Percentiles rank a stretch among this genome's conserved stretches.
Conservation (phyloP, 768 basidiomycete species). For the Pleurotus platypus region DNA sequence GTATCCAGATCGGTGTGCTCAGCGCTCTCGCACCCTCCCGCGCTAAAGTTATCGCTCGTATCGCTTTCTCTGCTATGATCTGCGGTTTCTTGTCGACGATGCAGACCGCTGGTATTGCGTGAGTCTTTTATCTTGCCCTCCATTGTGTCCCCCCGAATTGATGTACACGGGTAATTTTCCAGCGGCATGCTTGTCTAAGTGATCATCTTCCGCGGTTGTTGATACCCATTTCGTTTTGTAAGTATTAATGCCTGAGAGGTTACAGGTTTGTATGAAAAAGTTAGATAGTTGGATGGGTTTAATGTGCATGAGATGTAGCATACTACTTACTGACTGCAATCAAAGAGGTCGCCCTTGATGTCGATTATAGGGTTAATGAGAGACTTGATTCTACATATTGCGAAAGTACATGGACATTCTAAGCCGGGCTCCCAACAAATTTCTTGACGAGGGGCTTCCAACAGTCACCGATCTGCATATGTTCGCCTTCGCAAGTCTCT, state of each 20-base stretch:
- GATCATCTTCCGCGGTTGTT: neutral
- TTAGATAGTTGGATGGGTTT: neutral
- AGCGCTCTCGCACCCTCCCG: conserved; percentile 67
- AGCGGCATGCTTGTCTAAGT: conserved; percentile 6
- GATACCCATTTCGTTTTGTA: neutral
- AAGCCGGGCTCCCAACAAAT: conserved; percentile 30
- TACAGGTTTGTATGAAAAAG: neutral
- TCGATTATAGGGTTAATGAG: too few relatives aligned
- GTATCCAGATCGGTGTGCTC: conserved; percentile 82
- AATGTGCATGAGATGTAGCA: neutral
- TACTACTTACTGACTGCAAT: neutral
- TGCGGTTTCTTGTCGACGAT: conserved; percentile 67
- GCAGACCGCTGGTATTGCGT: conserved; percentile 59
- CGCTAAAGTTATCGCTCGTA: conserved; percentile 64
- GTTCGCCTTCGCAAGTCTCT: conserved; percentile 63
- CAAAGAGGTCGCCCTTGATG: neutral
- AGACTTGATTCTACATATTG: too few relatives aligned
- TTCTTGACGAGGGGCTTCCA: conserved; percentile 51
- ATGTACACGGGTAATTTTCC: neutral
- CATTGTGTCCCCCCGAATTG: neutral
- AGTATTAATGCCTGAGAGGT: too few relatives aligned
- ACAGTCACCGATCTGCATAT: conserved; percentile 70
- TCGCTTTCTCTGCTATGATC: conserved; percentile 67
- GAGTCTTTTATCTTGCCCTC: conserved; percentile 19
- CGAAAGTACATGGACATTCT: neutral